Evolutionary conservation across 495 filamentous ascomycete species (phyloP).

Genomic region (Arthonia radiata): DNA sequence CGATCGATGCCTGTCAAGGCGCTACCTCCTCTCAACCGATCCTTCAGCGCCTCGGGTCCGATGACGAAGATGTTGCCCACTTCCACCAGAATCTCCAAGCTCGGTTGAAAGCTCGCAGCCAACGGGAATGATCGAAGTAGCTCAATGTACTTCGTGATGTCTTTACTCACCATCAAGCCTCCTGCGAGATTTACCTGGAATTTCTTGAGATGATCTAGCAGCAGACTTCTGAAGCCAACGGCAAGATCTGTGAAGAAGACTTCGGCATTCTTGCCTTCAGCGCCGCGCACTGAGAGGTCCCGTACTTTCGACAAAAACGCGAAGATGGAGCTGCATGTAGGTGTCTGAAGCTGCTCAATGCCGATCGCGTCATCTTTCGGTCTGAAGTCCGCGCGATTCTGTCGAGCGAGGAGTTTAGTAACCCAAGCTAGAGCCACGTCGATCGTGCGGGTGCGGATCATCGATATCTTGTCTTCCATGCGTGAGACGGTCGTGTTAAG

Average conservation of each 20-base stretch:
- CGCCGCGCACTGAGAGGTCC: constrained; percentile 5
- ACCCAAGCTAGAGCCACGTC: constrained; percentile 66
- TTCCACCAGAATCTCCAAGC: constrained; percentile 67
- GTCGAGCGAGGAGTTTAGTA: constrained; percentile 41
- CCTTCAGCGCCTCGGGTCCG: constrained; percentile 63
- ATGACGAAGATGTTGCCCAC: constrained; percentile 95
- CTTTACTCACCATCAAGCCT: constrained; percentile 84
- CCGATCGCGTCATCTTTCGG: constrained; percentile 64
- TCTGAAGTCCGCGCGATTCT: constrained; percentile 82
- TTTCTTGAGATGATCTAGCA: constrained; percentile 84
- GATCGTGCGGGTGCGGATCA: constrained; percentile 62
- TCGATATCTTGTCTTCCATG: constrained; percentile 75
- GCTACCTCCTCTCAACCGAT: constrained; percentile 35
- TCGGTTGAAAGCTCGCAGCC: constrained; percentile 38
- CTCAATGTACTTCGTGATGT: constrained; percentile 74
- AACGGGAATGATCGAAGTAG: constrained; percentile 60
- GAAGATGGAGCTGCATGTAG: constrained; percentile 56
- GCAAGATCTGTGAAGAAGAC: constrained; percentile 69
- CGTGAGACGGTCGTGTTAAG: constrained; percentile 43
- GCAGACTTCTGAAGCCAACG: constrained; percentile 41
- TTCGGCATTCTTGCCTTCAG: constrained; percentile 47
- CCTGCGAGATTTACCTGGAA: constrained; percentile 79
- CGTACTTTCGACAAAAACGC: constrained; percentile 29
- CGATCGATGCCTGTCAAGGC: constrained; percentile 12
- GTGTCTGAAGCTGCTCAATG: constrained; percentile 63